A percentile compares a stretch with the other conserved stretches of the same genome.
These are phyloP conservation scores for Amylocarpus encephaloides DNA, from an alignment of 2,329 filamentous ascomycete species.

Conservation along the genomic window DNA sequence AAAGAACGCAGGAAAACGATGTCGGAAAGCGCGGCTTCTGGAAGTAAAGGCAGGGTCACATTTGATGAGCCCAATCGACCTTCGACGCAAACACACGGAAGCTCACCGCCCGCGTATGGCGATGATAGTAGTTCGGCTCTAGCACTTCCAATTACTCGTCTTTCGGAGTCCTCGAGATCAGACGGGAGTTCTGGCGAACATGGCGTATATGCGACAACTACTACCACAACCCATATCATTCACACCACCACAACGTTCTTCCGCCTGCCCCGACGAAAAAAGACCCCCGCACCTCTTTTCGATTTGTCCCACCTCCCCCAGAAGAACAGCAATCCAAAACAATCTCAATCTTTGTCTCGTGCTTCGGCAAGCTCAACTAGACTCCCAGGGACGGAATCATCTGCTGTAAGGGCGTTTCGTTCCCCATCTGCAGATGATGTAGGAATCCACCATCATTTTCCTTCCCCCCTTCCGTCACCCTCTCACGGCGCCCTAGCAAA, in stretches of 20 bases:
- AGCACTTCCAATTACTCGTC: conserved; percentile 56
- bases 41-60: conserved; percentile 41
- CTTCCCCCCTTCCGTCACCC: conserved; percentile 28
- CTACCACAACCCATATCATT: conserved; percentile 57
- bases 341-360: conserved; percentile 30
- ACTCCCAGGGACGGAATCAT: conserved; percentile 27
- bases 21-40: conserved; percentile 30
- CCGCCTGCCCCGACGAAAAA: conserved; percentile 69
- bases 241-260: conserved; percentile 70
- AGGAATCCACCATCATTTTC: conserved; percentile 11
- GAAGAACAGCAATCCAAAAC: conserved; percentile 46
- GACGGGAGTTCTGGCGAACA: conserved; percentile 74
- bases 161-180: conserved; percentile 84
- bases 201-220: conserved; percentile 49
- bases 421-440: conserved; percentile 25
- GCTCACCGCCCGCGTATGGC: conserved; percentile 50
- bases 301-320: conserved; percentile 85
- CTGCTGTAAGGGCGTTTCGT: conserved; percentile 36
- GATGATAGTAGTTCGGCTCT: conserved; percentile 57
- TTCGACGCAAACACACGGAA: conserved; percentile 38
- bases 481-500: conserved; percentile 22
- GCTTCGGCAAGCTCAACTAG: conserved; percentile 39
- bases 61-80: conserved; percentile 55
- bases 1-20: conserved; percentile 39
- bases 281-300: conserved; percentile 65